Percentiles rank a stretch among this genome's conserved stretches.
Conservation (phyloP, 306 rosid genomes). For the Amphicarpaea edgeworthii region DNA sequence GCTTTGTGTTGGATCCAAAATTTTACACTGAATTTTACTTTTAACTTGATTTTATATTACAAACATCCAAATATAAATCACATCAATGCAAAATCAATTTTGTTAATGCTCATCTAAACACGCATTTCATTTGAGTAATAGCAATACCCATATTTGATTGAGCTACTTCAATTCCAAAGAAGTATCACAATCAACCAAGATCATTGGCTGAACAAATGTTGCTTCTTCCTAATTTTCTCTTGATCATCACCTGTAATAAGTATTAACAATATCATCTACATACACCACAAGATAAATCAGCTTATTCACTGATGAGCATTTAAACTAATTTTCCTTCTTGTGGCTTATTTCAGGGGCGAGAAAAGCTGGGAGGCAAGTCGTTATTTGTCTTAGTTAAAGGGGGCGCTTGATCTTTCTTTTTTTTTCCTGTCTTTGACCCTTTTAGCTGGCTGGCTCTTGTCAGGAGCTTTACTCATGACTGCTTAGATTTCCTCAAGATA, state of each 20-base stretch:
- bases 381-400: constrained; percentile 76
- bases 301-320: neutral
- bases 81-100: too few species aligned
- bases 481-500: constrained; percentile 36
- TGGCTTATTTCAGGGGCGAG: constrained; percentile 79
- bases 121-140: neutral
- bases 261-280: neutral
- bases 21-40: too few species aligned
- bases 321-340: constrained; percentile 14
- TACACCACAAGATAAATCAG: neutral
- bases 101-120: too few species aligned
- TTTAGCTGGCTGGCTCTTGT: constrained; percentile 44
- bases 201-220: neutral
- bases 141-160: neutral
- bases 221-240: neutral
- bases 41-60: too few species aligned
- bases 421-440: constrained; percentile 31
- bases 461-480: constrained; percentile 45
- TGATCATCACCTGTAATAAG: neutral
- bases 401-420: constrained; percentile 55
- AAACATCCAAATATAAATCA: too few species aligned
- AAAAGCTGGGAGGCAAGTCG: constrained; percentile 69
- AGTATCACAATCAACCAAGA: neutral
- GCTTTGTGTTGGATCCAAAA: too few species aligned
- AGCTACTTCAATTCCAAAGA: neutral